Base-by-base conservation (phyloP, 78 protist species). In the Cavenderia fasciculata region DNA sequence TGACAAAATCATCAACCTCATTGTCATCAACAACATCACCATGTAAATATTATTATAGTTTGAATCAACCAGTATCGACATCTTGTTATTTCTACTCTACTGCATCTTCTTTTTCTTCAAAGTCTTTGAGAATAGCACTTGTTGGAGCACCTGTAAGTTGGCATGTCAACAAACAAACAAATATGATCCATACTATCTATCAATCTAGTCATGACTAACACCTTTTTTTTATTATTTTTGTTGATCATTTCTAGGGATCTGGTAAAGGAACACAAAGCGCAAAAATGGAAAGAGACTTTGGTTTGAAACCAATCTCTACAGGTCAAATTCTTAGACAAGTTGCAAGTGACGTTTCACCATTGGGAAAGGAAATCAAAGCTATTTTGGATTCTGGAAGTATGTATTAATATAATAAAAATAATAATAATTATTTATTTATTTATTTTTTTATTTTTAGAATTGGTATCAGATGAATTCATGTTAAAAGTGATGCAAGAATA, bases 231-330 rank as follows among this genome's bases (percentile, higher is more conserved):
- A 36, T 27, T 36, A 27, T 62, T 27, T 1, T 4, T 23, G 16
- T 2, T 46, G 4, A 36, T 36, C 10, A 33, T 2, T 14, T 19
- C 25, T 43, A 86, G 93, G 93, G 93, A 44, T 87, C 88, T 46
- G 93, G 93, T 52, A 87, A 87, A 61, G 93, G 93, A 36, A 87
- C 93, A 40, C 93, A 87, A 65, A 63, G 78, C 14, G 72, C 85
- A 43, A 87, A 87, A 38, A 61, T 87, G 31, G 57, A 87, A 38
- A 87, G 69, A 63, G 93, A 87, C 70, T 87, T 65, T 87, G 59
- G 57, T 36, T 19, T 87, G 31, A 33, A 41, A 59, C 65, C 75
- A 57, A 87, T 87, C 59, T 87, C 93, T 33, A 87, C 93, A 7
- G 93, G 93, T 29, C 93, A 87, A 34, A 75, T 87, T 27, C 36